Percentiles rank a stretch among this genome's conserved stretches.
Evolutionary conservation across 2,329 filamentous ascomycete species (phyloP).

Genomic region (Epichloe gansuensis): DNA sequence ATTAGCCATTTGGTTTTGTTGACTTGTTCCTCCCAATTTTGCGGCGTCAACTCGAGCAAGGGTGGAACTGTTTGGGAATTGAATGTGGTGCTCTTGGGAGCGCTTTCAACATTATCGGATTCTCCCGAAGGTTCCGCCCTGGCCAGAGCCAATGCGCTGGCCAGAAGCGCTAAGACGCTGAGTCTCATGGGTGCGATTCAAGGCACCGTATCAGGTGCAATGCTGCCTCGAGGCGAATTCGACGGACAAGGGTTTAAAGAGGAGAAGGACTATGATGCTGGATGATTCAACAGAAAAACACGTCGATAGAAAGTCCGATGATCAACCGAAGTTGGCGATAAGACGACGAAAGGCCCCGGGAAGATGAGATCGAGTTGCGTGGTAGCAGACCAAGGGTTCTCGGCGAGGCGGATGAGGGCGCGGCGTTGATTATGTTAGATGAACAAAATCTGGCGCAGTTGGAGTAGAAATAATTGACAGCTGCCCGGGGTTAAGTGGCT

Average conservation of each 20-base stretch:
- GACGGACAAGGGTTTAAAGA: not conserved
- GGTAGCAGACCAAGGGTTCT: not conserved
- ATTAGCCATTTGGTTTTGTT: conserved; percentile 41
- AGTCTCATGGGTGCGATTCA: conserved; percentile 18
- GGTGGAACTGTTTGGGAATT: conserved; percentile 56
- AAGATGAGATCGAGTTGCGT: not conserved
- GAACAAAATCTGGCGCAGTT: not conserved
- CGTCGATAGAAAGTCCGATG: not conserved
- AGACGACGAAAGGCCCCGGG: not conserved
- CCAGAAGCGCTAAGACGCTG: conserved; percentile 32
- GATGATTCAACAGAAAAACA: not conserved
- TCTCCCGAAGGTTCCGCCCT: conserved; percentile 21
- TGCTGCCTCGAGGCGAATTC: not conserved
- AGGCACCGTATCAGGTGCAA: conserved; percentile 3
- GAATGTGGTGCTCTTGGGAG: conserved; percentile 41
- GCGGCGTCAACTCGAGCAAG: conserved; percentile 45
- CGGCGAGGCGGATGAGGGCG: not conserved
- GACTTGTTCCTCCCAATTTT: conserved; percentile 44
- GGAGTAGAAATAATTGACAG: conserved; percentile 2
- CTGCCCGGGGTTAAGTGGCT: conserved; percentile 1
- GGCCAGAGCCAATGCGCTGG: conserved; percentile 25
- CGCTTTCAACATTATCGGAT: conserved; percentile 21
- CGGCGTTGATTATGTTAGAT: not conserved
- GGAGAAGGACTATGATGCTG: not conserved
- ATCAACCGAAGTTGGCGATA: not conserved